Conservation (phyloP, 345 rosid genomes). For the Balakata baccata region DNA sequence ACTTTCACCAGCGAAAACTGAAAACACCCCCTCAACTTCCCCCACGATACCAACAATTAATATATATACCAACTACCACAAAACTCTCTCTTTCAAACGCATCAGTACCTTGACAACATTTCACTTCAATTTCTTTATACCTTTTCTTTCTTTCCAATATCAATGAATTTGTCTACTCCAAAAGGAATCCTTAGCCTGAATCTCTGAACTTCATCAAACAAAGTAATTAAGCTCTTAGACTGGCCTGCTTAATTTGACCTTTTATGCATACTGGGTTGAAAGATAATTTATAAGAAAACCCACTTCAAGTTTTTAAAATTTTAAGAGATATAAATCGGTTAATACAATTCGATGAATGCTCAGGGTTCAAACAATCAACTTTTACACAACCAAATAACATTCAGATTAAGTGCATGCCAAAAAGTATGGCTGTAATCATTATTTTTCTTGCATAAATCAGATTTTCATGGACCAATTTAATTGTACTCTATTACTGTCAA, state of each 20-base stretch:
- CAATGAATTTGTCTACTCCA: too few relatives aligned
- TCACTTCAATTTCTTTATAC: too few relatives aligned
- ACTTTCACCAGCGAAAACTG: constrained; percentile 25
- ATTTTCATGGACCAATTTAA: too few relatives aligned
- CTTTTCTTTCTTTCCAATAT: too few relatives aligned
- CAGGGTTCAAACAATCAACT: background rate
- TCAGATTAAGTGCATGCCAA: background rate
- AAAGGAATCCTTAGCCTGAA: too few relatives aligned
- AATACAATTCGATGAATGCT: background rate
- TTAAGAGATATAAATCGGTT: background rate
- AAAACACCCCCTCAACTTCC: constrained; percentile 52
- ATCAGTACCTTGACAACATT: background rate
- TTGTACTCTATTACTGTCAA: too few relatives aligned
- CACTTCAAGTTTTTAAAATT: too few relatives aligned
- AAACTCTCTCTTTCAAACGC: background rate
- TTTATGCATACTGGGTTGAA: background rate
- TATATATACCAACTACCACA: background rate
- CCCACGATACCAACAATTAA: constrained; percentile 46
- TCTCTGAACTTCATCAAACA: background rate
- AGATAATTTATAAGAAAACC: too few relatives aligned
- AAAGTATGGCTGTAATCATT: background rate
- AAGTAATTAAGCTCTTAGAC: background rate
- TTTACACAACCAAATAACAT: too few relatives aligned
- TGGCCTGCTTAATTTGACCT: background rate
- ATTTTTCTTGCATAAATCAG: background rate